Evolutionary conservation across 2,329 filamentous ascomycete species (phyloP).

Genomic region (Neonectria coccinea): DNA sequence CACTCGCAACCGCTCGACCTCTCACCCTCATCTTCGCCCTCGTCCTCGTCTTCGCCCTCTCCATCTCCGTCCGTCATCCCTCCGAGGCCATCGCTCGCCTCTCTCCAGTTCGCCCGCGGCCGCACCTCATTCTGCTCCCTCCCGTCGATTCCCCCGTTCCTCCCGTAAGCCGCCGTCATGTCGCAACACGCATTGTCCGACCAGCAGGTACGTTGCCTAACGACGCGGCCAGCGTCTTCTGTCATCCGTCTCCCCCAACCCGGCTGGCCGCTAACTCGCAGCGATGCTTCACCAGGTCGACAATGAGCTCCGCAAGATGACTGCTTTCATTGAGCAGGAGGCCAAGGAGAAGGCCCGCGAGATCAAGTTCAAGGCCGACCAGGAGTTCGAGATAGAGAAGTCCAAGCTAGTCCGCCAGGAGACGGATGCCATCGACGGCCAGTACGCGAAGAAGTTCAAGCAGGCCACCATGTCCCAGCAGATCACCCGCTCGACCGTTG

Average conservation of each 20-base stretch:
- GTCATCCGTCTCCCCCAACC: slow-evolving; percentile 17
- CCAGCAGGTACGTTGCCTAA: slow-evolving; percentile 78
- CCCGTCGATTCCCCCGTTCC: slow-evolving; percentile 27
- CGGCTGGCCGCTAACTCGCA: slow-evolving; percentile 32
- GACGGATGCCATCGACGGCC: slow-evolving; percentile 88
- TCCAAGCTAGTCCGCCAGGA: slow-evolving; percentile 98
- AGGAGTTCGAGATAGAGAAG: slow-evolving; percentile 99
- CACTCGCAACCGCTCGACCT: slow-evolving; percentile 33
- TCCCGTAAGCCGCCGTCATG: slow-evolving; percentile 69
- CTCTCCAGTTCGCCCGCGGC: slow-evolving; percentile 21
- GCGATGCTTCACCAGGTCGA: slow-evolving; percentile 74
- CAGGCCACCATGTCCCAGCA: slow-evolving; percentile 98
- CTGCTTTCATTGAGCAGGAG: slow-evolving; percentile 99
- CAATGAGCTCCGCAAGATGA: slow-evolving; percentile 99
- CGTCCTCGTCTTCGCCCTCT: slow-evolving; percentile 10
- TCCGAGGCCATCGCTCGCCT: slow-evolving; percentile 40
- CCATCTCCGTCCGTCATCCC: slow-evolving; percentile 36
- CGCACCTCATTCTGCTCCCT: slow-evolving; percentile 11
- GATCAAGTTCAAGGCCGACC: slow-evolving; percentile 97
- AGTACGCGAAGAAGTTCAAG: slow-evolving; percentile 99
- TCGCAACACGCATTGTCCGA: slow-evolving; percentile 97
- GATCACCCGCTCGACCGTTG: slow-evolving; percentile 94
- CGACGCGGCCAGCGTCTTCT: slow-evolving; percentile 36
- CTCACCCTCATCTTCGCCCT: slow-evolving; percentile 15
- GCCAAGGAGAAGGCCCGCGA: slow-evolving; percentile 96